Base-by-base conservation (phyloP, 1,284 basidiomycete genomes). In the Ceratobasidium sp. region DNA sequence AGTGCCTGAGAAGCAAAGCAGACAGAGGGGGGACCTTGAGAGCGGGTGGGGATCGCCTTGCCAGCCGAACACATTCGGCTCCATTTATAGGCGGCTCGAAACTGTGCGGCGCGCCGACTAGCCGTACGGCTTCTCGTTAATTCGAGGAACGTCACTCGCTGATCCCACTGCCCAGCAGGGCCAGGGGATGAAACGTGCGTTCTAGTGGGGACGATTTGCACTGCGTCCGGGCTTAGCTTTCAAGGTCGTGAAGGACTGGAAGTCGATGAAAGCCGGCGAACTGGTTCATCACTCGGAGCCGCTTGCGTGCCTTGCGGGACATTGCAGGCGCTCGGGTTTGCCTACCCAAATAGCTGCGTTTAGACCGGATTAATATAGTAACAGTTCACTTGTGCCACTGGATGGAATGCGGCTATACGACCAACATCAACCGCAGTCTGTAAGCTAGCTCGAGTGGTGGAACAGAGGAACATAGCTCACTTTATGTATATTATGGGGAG, bases 151-250 rank as follows among this genome's bases (percentile, higher is more conserved):
- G 39, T 56, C 29, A 37, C 65, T 31, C 51, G 51, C 41, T 51
- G 37, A 71, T 71, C 54, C 27, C 66, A 16, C 41, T 68, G 39
- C 37, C 24, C 22, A 54, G 49, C 65, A 54, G 37, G 65, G 51
- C 31, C 53, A 54, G 39, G 49, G 29, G 13, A 71, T 61, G 68
- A 71, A 71, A 71, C 68, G 41, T 24, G 54, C 24, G 68, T 71
- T 59, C 68, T 71, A 71, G 68, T 41, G 68, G 37, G n/a, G 29
- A 48, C 41, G 69, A 61, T 62, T 34, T 51, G 69, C 39, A 49
- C 24, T 29, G 3, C 7, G 16, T 51, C 63, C 63, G 51, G 34
- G 29, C 63, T 65, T 73, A 37, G 58, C 34, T 39, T 51, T 48
- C 46, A 27, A 73, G 46, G 69, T 63, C 39, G 48, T 59, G 43